Base-by-base conservation (phyloP, 2,329 filamentous ascomycete genomes). In the Cercospora beticola region DNA sequence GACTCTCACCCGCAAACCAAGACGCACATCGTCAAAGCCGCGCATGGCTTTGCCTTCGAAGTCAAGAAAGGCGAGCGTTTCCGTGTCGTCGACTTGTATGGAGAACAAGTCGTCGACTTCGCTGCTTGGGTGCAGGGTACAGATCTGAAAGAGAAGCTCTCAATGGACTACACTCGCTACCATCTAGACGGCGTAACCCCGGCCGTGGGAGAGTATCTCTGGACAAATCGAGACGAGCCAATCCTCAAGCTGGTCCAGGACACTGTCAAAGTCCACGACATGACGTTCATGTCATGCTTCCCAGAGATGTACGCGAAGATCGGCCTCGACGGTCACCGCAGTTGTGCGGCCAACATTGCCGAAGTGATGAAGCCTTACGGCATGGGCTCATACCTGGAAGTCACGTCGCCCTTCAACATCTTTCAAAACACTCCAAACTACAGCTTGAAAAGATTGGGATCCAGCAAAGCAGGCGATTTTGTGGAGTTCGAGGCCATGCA, bases 91-190 rank as follows among this genome's bases (percentile, higher is more conserved):
- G 80, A 82, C 68, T 72, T 81, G 31, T 75, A 81, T 61, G 80
- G 80, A 64, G 74, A 77, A 62, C 80, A 82, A 73, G 76, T 81
- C 16, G 78, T 81, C 65, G 80, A 82, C 72, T 77, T 82, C 64
- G 78, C 79, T 60, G 80, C 80, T 16, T 81, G 78, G 78, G 75
- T 77, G 5, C 67, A 74, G 23, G 73, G 70, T 66, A 75, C 71
- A 23, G 61, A 74, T 33, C 70, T 76, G 46, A 66, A 70, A 33
- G 79, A 81, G 68, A 79, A 81, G 68, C 72, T 81, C 52, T 78
- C 76, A 23, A 78, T 79, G 74, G 76, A 78, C 65, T 80, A 81
- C 73, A 81, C 80, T 7, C 76, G 79, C 21, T 81, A 78, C 72
- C 77, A 78, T 59, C 74, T 80, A 54, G 71, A 68, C 43, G 79